Percentiles rank a stretch among this genome's conserved stretches.
These are phyloP conservation scores for Hansenula sp. DNA, from an alignment of 1,139 yeast genomes.

Conservation along the genomic window DNA sequence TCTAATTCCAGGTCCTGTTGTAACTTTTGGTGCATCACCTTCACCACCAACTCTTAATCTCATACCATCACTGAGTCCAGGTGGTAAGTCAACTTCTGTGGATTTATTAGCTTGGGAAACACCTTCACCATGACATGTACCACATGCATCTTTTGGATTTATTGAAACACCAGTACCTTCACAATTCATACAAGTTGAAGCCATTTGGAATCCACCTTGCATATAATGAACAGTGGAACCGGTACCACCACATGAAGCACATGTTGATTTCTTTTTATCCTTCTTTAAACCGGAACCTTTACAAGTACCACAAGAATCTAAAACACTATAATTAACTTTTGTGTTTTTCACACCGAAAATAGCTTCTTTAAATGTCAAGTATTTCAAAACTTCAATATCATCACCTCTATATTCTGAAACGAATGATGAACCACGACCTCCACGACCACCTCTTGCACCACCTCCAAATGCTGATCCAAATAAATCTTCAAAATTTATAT, in stretches of 20 bases:
- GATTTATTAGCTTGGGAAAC: constrained; percentile 64
- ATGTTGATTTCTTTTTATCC: constrained; percentile 73
- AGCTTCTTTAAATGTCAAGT: constrained; percentile 79
- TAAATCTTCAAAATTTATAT: constrained; percentile 77
- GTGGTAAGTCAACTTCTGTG: constrained; percentile 79
- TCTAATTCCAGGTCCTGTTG: constrained; percentile 58
- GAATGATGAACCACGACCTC: constrained; percentile 29
- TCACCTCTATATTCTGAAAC: constrained; percentile 85
- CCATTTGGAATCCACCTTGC: constrained; percentile 96
- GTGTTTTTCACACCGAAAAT: constrained; percentile 70
- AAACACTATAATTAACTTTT: constrained; percentile 65
- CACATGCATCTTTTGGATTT: constrained; percentile 66
- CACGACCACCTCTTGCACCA: constrained; percentile 29
- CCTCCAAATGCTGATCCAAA: constrained; percentile 75
- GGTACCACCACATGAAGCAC: constrained; percentile 88
- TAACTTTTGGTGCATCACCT: constrained; percentile 83
- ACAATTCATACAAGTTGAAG: constrained; percentile 86
- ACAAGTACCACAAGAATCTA: constrained; percentile 78
- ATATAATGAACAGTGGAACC: constrained; percentile 85
- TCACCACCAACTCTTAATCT: constrained; percentile 80
- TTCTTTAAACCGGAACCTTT: constrained; percentile 78
- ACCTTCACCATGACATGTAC: constrained; percentile 85
- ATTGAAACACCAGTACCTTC: constrained; percentile 84
- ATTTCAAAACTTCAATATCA: constrained; percentile 75
- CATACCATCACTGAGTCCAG: constrained; percentile 85